phyloP scores from a whole-genome alignment of 192 early-diverging fungal genomes.

The Funneliformis mosseae region DNA sequence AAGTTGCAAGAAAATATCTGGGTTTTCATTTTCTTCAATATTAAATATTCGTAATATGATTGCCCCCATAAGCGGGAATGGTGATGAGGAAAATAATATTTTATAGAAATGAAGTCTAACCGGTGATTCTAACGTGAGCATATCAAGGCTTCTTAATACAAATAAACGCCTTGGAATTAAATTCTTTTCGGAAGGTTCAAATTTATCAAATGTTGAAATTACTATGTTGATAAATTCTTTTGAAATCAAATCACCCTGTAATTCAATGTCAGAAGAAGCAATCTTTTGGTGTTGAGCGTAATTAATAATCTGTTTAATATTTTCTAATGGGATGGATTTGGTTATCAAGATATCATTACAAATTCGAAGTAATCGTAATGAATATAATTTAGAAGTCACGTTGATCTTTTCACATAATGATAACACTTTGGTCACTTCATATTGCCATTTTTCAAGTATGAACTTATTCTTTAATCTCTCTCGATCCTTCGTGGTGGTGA shows the following conservation, averaged over 20 bases:
- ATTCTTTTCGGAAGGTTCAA: not conserved
- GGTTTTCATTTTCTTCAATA: not conserved
- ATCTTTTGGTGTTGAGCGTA: not conserved
- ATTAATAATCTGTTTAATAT: slow-evolving; percentile 7
- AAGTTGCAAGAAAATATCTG: not conserved
- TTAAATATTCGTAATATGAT: slow-evolving; percentile 16
- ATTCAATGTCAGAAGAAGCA: not conserved
- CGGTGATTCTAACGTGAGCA: slow-evolving; percentile 6
- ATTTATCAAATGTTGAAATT: slow-evolving; percentile 6
- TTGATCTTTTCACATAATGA: slow-evolving; percentile 21
- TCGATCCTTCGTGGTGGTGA: not conserved
- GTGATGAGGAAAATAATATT: slow-evolving; percentile 10
- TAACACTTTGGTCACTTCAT: slow-evolving; percentile 18
- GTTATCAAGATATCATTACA: slow-evolving; percentile 31
- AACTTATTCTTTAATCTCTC: not conserved
- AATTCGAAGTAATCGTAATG: slow-evolving; percentile 18
- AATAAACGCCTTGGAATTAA: slow-evolving; percentile 28
- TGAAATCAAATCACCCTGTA: not conserved
- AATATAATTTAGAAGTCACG: not conserved
- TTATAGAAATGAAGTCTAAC: slow-evolving; percentile 14
- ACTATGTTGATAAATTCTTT: slow-evolving; percentile 2
- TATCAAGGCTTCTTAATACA: slow-evolving; percentile 16
- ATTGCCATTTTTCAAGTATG: slow-evolving; percentile 9
- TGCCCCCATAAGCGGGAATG: slow-evolving; percentile 16
- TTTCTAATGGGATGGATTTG: not conserved